Percentiles rank a stretch among this genome's conserved stretches.
phyloP scores from a whole-genome alignment of 192 early-diverging fungal genomes.

The Coemansia sp. region DNA sequence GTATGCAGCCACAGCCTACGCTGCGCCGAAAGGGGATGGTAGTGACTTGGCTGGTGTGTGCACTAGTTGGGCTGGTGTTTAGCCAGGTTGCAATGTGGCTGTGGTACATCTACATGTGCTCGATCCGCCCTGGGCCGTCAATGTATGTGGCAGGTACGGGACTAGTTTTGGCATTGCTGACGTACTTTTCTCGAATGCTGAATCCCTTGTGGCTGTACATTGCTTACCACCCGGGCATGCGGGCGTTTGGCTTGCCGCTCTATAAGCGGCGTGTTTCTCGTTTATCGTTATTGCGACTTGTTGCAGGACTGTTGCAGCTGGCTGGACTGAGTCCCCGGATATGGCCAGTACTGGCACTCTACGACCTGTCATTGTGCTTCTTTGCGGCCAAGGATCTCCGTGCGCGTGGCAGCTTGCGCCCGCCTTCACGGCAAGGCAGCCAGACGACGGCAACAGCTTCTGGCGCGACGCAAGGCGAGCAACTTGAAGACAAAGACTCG shows the following conservation, averaged over 20 bases:
- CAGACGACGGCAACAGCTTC: neutral
- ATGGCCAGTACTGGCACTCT: slow-evolving; percentile 9
- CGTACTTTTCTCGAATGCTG: slow-evolving; percentile 27
- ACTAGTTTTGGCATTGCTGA: slow-evolving; percentile 17
- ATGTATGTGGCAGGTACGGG: neutral
- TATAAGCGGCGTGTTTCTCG: slow-evolving; percentile 28
- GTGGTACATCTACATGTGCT: slow-evolving; percentile 13
- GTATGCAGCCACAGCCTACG: slow-evolving; percentile 29
- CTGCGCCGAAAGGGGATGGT: slow-evolving; percentile 37
- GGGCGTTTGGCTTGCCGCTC: slow-evolving; percentile 30
- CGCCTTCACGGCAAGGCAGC: slow-evolving; percentile 10
- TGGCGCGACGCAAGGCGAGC: neutral
- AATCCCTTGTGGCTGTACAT: slow-evolving; percentile 50
- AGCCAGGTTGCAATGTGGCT: slow-evolving; percentile 26
- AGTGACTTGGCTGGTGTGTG: slow-evolving; percentile 28
- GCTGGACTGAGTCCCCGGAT: neutral
- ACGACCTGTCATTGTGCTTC: slow-evolving; percentile 30
- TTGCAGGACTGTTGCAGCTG: slow-evolving; percentile 15
- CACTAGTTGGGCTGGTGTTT: slow-evolving; percentile 10
- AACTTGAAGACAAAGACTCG: neutral
- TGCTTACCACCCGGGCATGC: slow-evolving; percentile 35
- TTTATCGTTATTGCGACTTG: slow-evolving; percentile 22
- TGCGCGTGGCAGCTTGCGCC: slow-evolving; percentile 19
- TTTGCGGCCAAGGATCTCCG: slow-evolving; percentile 17
- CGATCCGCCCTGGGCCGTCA: neutral